These are phyloP conservation scores for Rhamnella rubrinervis DNA, from an alignment of 331 rosid genomes.

Conservation along the genomic window DNA sequence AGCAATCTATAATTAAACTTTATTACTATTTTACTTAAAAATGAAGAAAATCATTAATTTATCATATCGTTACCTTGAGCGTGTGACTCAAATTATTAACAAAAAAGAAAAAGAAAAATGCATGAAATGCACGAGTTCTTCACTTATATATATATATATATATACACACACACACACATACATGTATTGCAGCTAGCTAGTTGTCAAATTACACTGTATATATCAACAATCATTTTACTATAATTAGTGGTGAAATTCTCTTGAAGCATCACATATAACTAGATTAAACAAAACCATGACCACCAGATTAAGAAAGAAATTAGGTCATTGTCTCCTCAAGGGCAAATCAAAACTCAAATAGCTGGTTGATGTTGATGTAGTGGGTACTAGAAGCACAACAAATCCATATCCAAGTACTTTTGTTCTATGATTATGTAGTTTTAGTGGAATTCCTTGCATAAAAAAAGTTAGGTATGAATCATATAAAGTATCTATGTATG, in stretches of 20 bases:
- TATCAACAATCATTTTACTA: background rate
- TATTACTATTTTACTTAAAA: too few species aligned
- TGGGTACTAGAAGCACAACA: slow-evolving; percentile 29
- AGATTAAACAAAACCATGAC: background rate
- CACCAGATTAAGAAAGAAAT: slow-evolving; percentile 5
- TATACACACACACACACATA: too few species aligned
- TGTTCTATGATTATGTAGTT: slow-evolving; percentile 24
- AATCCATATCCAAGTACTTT: slow-evolving; percentile 16
- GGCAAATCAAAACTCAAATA: background rate
- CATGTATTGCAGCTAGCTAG: too few species aligned
- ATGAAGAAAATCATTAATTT: too few species aligned
- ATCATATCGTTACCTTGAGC: too few species aligned
- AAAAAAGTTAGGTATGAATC: slow-evolving; percentile 36
- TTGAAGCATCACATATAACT: background rate
- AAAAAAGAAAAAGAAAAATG: too few species aligned
- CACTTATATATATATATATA: too few species aligned
- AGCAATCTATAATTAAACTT: too few species aligned
- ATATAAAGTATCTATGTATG: background rate
- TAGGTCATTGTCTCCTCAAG: slow-evolving; percentile 27
- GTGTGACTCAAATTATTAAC: too few species aligned
- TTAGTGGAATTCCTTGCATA: slow-evolving; percentile 36
- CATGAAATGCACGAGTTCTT: too few species aligned
- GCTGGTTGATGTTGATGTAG: slow-evolving; percentile 18
- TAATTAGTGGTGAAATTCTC: background rate
- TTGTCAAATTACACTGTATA: too few species aligned